Conservation (phyloP, 2,329 filamentous ascomycete genomes). For the Sporothrix brunneoviolacea region DNA sequence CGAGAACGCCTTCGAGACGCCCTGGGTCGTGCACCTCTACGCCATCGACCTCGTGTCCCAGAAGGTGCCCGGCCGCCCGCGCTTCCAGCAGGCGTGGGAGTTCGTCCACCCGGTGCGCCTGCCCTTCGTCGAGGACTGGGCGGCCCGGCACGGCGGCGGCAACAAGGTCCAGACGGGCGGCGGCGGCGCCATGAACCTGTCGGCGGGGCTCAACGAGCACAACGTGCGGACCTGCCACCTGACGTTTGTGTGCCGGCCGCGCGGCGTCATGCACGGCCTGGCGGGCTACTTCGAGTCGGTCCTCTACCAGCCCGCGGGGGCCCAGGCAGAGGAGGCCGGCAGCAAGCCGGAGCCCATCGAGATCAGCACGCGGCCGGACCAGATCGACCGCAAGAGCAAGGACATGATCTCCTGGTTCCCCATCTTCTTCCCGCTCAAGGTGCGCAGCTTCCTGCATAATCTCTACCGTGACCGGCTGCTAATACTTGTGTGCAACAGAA, state of each 20-base stretch:
- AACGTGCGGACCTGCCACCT: slow-evolving; percentile 76
- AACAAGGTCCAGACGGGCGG: slow-evolving; percentile 56
- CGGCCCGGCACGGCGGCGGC: slow-evolving; percentile 46
- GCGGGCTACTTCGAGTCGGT: slow-evolving; percentile 95
- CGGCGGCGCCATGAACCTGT: slow-evolving; percentile 65
- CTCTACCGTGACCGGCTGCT: not conserved
- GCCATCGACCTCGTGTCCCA: slow-evolving; percentile 80
- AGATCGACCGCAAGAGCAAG: slow-evolving; percentile 85
- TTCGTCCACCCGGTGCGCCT: slow-evolving; percentile 68
- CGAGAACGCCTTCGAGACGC: slow-evolving; percentile 73
- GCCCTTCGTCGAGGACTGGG: slow-evolving; percentile 26
- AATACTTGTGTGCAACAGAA: slow-evolving; percentile 57
- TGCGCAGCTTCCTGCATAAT: slow-evolving; percentile 34
- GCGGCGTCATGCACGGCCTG: slow-evolving; percentile 83
- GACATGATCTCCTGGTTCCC: slow-evolving; percentile 99
- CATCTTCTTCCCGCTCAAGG: slow-evolving; percentile 94
- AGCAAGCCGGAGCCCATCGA: slow-evolving; percentile 56
- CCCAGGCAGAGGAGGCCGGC: slow-evolving; percentile 29
- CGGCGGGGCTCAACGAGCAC: slow-evolving; percentile 81
- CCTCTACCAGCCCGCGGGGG: slow-evolving; percentile 57
- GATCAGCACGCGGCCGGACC: slow-evolving; percentile 85
- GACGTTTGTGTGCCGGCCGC: slow-evolving; percentile 68
- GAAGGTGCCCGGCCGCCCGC: slow-evolving; percentile 46
- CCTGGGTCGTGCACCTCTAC: slow-evolving; percentile 90
- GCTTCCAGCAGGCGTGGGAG: slow-evolving; percentile 73